Base-by-base conservation (phyloP, 257 asterid genomes). In the Scutellaria minor region DNA sequence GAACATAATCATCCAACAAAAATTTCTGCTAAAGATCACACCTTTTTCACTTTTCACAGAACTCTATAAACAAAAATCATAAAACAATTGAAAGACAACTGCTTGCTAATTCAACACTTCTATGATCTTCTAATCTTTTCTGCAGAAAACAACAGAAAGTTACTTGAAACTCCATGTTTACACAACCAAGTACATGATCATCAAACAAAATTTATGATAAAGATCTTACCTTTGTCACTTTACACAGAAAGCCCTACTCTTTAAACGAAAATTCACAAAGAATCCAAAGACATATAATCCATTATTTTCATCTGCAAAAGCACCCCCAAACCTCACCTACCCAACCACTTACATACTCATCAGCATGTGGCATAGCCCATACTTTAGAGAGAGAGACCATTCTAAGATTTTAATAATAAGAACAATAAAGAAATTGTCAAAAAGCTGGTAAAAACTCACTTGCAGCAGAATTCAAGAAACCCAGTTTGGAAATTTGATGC, bases 371-470 rank as follows among this genome's bases (percentile, higher is more conserved):
- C 58, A 73, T 14, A 44, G 40, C 13, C 55, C 71, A 58, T 14
- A 13, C 1, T 40, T 20, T 10, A 14, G 13, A 48, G 31, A 53
- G 37, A 51, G 44, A 64, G 71, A 71, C 64, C 18, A 31, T 56
- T 56, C 56, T 12, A 58, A 69, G 31, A 3, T 57, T 53, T 5
- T 37, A 13, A 50, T 2, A 61, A 44, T 6, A 6, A 6, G 9
- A 40, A 1, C 2, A 61, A 57, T 54, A 45, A 24, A 35, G 22
- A 74, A 66, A 74, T 39, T 5, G 65, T n/a, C 14, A 64, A 54
- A 66, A 64, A 68, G 27, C 20, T 20, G 56, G 66, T 4, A 8
- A 20, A 67, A 73, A 75, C 83, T 60, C 68, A 80, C 87, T 70
- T 68, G 55, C 51, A 46, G 47, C 76, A 15, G 45, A 64, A 13